phyloP scores from a whole-genome alignment of 73 alveolate genomes.

The Diophrys sp. region DNA sequence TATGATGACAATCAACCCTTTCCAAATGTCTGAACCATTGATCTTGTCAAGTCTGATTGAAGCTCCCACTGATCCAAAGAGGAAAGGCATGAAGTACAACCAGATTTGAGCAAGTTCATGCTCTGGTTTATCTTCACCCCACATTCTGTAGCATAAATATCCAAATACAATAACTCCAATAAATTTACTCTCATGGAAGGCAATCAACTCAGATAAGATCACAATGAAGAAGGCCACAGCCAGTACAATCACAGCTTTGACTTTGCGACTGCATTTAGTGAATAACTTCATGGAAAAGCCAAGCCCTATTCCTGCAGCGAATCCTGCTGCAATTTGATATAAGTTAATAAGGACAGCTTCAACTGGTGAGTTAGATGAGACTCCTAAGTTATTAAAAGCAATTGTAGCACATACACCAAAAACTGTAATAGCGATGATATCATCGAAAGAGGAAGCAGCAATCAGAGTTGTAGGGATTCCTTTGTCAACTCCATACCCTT shows the following conservation, averaged over 20 bases:
- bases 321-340: slow-evolving; percentile 28
- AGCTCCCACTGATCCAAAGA: slow-evolving; percentile 54
- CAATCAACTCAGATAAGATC: neutral
- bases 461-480: slow-evolving; percentile 50
- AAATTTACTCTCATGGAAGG: slow-evolving; percentile 30
- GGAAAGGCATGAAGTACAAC: slow-evolving; percentile 40
- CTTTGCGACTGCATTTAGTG: neutral
- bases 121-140: slow-evolving; percentile 51
- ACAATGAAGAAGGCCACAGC: slow-evolving; percentile 7
- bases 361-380: neutral
- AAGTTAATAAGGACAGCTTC: neutral
- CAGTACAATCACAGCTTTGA: slow-evolving; percentile 18
- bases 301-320: slow-evolving; percentile 21
- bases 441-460: slow-evolving; percentile 58
- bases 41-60: slow-evolving; percentile 16
- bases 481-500: slow-evolving; percentile 37
- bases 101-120: slow-evolving; percentile 30
- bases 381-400: slow-evolving; percentile 22
- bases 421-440: slow-evolving; percentile 37
- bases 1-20: slow-evolving; percentile 4
- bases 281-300: slow-evolving; percentile 8
- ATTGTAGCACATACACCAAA: slow-evolving; percentile 20
- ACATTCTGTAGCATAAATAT: slow-evolving; percentile 16
- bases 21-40: slow-evolving; percentile 4
- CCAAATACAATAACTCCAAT: slow-evolving; percentile 43